These are phyloP conservation scores for Didymella arachidicola DNA, from an alignment of 2,329 filamentous ascomycete species.

Conservation along the genomic window DNA sequence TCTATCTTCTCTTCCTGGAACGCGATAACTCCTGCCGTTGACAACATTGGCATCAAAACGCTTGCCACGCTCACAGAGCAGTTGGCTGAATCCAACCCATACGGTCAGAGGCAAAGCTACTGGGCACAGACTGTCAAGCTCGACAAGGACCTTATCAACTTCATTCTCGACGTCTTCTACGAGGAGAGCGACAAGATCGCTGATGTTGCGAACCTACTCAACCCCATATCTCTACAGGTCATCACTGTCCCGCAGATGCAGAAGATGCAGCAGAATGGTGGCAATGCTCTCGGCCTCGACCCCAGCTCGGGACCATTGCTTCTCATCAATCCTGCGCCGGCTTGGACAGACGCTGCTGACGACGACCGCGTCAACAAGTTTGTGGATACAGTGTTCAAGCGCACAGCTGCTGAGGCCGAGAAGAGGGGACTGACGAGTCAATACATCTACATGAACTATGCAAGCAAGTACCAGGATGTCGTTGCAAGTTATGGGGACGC, in stretches of 20 bases:
- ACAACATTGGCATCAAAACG: constrained; percentile 34
- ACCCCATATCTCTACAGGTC: constrained; percentile 13
- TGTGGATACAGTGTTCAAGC: constrained; percentile 12
- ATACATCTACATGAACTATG: constrained; percentile 60
- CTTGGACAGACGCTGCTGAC: constrained; percentile 28
- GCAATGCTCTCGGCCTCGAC: constrained; percentile 33
- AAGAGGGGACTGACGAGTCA: constrained; percentile 19
- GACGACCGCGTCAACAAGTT: constrained; percentile 26
- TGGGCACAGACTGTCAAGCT: constrained; percentile 24
- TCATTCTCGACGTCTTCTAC: constrained; percentile 25
- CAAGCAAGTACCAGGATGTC: constrained; percentile 54
- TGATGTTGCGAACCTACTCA: constrained; percentile 1
- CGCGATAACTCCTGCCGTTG: constrained; percentile 35
- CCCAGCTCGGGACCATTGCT: constrained; percentile 28
- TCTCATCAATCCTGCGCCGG: constrained; percentile 27
- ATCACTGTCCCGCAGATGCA: constrained; percentile 34
- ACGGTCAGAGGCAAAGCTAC: constrained; percentile 21
- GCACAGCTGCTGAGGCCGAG: constrained; percentile 18
- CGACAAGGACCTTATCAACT: constrained; percentile 22
- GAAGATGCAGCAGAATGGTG: constrained; percentile 23
- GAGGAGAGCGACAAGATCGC: constrained; percentile 9
- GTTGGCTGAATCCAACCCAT: constrained; percentile 11
- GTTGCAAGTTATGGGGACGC: constrained; percentile 53
- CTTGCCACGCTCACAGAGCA: constrained; percentile 32
- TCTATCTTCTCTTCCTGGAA: constrained; percentile 38